phyloP scores from a whole-genome alignment of 176 grass and related monocot genomes.

The Juncus inflexus region DNA sequence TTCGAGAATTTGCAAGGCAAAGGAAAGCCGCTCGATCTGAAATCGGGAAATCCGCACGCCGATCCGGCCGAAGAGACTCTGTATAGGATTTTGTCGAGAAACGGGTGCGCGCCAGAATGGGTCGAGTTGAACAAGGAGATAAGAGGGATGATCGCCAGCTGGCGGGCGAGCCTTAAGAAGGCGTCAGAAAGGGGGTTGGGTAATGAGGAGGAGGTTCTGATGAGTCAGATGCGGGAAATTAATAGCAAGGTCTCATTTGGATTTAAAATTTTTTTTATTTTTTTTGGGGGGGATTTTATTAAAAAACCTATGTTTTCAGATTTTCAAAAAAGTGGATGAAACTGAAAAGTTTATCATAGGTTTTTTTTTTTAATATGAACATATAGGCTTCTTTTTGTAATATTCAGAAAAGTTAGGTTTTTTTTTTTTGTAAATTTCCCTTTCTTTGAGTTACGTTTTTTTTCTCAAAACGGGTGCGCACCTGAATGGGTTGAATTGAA shows the following conservation, averaged over 20 bases:
- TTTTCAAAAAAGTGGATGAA: no score
- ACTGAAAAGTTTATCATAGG: no score
- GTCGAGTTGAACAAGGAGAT: slow-evolving; percentile 93
- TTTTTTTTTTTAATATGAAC: no score
- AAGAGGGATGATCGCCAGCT: slow-evolving; percentile 36
- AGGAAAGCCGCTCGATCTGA: slow-evolving; percentile 71
- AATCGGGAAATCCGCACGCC: slow-evolving; percentile 49
- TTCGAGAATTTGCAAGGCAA: slow-evolving; percentile 88
- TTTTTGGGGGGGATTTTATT: no score
- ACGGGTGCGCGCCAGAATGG: slow-evolving; percentile 72
- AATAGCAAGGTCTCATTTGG: slow-evolving; percentile 55
- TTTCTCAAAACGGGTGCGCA: slow-evolving; percentile 63
- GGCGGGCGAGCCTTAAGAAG: slow-evolving; percentile 51
- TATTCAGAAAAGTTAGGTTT: no score
- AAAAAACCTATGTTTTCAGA: no score
- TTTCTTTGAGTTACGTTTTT: slow-evolving; percentile 4
- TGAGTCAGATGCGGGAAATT: slow-evolving; percentile 59
- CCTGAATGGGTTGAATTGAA: slow-evolving; percentile 84
- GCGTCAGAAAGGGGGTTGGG: slow-evolving; percentile 47
- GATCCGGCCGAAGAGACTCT: slow-evolving; percentile 90
- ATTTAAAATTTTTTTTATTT: not conserved
- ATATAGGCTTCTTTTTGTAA: no score
- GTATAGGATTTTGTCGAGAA: slow-evolving; percentile 69
- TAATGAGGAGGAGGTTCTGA: slow-evolving; percentile 39
- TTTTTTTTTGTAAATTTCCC: no score